Evolutionary conservation across 225 moss, liverwort and hornwort species (phyloP), one percentile per base, ranked within the genome.

Genomic region (Asterella californica): DNA sequence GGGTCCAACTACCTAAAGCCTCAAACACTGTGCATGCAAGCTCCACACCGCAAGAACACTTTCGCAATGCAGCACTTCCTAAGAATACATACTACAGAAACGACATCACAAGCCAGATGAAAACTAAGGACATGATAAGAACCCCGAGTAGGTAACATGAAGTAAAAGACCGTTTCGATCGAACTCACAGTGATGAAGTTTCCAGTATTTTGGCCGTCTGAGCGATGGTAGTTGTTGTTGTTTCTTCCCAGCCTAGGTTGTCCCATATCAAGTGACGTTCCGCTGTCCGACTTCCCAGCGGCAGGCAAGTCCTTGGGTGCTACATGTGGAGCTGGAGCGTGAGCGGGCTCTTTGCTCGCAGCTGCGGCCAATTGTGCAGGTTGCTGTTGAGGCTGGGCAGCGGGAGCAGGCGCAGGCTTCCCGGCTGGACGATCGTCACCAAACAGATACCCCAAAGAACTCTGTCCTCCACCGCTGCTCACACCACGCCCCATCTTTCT

Each of bases 161-260:
- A 0, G 11, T 9, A 25, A 22, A 25, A 27, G 21, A 42, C 10
- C 9, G 71, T 48, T 46, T 71, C 18, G 63, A 61, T 68, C 42
- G 37, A 68, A 72, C 94, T 83, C 65, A 94, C 96, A 69, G 94
- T 92, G 75, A 91, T 88, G 82, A 92, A 94, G 84, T 89, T 96
- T 60, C 91, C 90, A 60, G 91, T 90, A 71, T 92, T 96, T 78
- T 89, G 92, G 68, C 91, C 96, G 22, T 96, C 90, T 33, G 91
- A 91, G 15, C 91, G 90, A 83, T 88, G 89, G 88, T 94, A 90
- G 79, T 92, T 91, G 79, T 96, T 97, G 0, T 87, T 92, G 90
- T 92, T 84, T 74, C 87, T 86, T 57, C 89, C 91, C 73, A 90
- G 84, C 74, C 88, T 92, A 38, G 91, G 84, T 62, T 85, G 83